Evolutionary conservation across 2,329 filamentous ascomycete genomes (phyloP), one percentile per base, ranked within the genome.

Genomic region (Sporothrix euskadiensis): DNA sequence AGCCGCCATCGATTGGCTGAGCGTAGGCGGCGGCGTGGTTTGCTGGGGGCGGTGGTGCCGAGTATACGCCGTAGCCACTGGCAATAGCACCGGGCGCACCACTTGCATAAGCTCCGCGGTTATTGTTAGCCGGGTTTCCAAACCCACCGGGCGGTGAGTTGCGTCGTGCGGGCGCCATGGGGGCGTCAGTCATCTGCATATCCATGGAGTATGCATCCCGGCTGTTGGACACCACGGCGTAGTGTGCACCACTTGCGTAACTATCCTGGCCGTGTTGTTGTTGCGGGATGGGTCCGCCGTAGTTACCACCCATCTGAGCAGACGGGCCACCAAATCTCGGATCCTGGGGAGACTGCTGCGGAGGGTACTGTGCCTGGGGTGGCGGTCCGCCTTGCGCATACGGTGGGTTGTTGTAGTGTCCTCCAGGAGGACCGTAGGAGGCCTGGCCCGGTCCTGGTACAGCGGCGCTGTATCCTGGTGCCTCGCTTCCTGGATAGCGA

Each of bases 1-100:
- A 77, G 6, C 66, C 71, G 44, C 73, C 61, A 49, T 77, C 76
- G 2, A 77, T 73, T 1, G 76, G 73, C 19, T 71, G 73, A 5
- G 61, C 57, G 16, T 72, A 75, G 71, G 76, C 75, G 26, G 73
- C 72, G 59, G 71, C 73, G 75, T 75, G 76, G 74, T 75, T 72
- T 14, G 26, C 22, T 16, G 72, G 26, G 7, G 26, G n/a, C 2
- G 74, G 39, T 73, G 78, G 78, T 77, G 79, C 81, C 77, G 77
- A 79, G 82, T 87, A 90, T 86, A 85, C 85, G 88, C 88, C 87
- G 84, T 88, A 88, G 83, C 87, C 87, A 77, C 86, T 88, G 76
- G 85, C 85, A 63, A 61, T 63, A 16, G 61, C 71, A 30, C 12
- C 59, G 41, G 71, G 52, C 14, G 54, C 59, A 57, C 26, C 54